These are phyloP conservation scores for Tricholoma sp. DNA, from an alignment of 768 basidiomycete genomes.

Conservation along the genomic window DNA sequence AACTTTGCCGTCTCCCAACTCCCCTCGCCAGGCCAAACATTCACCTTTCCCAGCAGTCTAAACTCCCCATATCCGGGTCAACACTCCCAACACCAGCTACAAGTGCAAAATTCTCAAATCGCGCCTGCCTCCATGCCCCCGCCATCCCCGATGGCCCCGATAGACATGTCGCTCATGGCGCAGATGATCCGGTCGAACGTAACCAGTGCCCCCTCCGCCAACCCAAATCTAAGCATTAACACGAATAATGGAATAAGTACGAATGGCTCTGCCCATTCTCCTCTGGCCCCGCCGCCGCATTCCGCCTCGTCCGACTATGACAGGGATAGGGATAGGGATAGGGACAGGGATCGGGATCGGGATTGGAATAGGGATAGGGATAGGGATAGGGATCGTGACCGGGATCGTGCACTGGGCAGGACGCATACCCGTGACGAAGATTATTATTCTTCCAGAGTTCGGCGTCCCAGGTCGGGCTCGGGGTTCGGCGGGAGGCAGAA, in stretches of 20 bases:
- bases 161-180: not conserved
- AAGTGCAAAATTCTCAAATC: too few species aligned
- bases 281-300: not conserved
- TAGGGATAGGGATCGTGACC: not conserved
- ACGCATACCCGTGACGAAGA: not conserved
- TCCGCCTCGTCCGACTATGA: not conserved
- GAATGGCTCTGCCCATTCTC: too few species aligned
- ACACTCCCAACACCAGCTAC: not conserved
- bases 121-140: not conserved
- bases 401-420: not conserved
- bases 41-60: conserved; percentile 8
- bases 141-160: not conserved
- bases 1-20: conserved; percentile 15
- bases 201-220: too few species aligned
- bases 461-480: not conserved
- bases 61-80: not conserved
- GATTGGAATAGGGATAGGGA: not conserved
- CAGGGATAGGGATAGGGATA: not conserved
- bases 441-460: not conserved
- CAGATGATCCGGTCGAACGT: not conserved
- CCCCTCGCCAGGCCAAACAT: conserved; percentile 21
- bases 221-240: not conserved
- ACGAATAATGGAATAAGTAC: not conserved
- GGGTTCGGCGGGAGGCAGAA: not conserved
- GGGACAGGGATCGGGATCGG: not conserved